Evolutionary conservation across 2,329 filamentous ascomycete species (phyloP).

Genomic region (Pseudogymnoascus sp.): DNA sequence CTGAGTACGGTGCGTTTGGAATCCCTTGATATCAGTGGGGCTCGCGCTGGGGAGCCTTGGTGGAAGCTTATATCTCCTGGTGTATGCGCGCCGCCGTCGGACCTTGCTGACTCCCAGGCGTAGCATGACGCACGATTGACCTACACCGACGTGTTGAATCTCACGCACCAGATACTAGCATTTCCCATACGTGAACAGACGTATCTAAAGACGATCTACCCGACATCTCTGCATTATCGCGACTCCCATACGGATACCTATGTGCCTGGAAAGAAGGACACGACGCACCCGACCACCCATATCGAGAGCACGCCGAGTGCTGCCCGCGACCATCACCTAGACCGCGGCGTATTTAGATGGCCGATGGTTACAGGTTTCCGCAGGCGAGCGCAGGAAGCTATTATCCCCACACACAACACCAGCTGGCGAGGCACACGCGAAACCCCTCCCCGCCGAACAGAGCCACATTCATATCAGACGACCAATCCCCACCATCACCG

Average conservation of each 20-base stretch:
- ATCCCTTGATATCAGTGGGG: constrained; percentile 2
- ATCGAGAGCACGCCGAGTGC: constrained; percentile 3
- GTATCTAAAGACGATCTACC: not conserved
- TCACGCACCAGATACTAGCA: not conserved
- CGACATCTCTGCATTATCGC: not conserved
- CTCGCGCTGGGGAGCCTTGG: constrained; percentile 1
- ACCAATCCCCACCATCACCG: constrained; percentile 40
- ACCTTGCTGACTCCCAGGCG: not conserved
- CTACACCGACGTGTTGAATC: not conserved
- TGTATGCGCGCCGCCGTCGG: not conserved
- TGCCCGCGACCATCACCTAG: not conserved
- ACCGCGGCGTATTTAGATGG: constrained; percentile 47
- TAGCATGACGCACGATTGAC: constrained; percentile 1
- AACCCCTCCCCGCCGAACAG: constrained; percentile 35
- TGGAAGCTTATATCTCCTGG: constrained; percentile 5
- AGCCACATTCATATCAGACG: constrained; percentile 5
- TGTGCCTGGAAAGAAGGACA: constrained; percentile 3
- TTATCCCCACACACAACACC: constrained; percentile 36
- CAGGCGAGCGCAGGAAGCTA: constrained; percentile 51
- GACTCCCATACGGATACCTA: constrained; percentile 1
- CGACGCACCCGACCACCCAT: constrained; percentile 1
- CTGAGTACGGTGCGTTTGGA: not conserved
- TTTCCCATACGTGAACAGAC: not conserved
- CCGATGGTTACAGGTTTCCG: constrained; percentile 59
- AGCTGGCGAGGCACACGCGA: constrained; percentile 38